Conservation (phyloP, 306 rosid genomes). For the Trichosanthes truncata region DNA sequence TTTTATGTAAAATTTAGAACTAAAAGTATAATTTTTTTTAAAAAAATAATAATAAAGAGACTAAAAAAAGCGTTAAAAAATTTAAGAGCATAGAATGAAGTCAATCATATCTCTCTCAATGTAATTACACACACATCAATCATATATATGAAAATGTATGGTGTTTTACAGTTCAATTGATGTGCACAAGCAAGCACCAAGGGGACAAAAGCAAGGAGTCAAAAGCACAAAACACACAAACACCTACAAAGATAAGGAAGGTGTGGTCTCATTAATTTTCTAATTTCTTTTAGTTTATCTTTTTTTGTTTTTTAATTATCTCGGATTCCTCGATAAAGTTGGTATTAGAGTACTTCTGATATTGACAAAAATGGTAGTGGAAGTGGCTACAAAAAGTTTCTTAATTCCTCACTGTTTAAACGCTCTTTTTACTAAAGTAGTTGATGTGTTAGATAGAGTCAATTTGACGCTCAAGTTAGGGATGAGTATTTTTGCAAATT, state of each 20-base stretch:
- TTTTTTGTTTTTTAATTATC: neutral
- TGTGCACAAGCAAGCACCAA: slow-evolving; percentile 17
- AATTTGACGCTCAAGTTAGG: too few species aligned
- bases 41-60: too few species aligned
- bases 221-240: slow-evolving; percentile 42
- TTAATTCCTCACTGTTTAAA: too few species aligned
- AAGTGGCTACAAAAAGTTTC: neutral
- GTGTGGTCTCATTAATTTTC: neutral
- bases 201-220: slow-evolving; percentile 33
- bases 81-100: too few species aligned
- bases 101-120: too few species aligned
- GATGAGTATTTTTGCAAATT: too few species aligned
- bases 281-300: neutral
- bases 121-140: neutral
- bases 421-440: too few species aligned
- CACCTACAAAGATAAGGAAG: slow-evolving; percentile 27
- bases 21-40: too few species aligned
- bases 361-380: neutral
- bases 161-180: slow-evolving; percentile 19
- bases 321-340: neutral
- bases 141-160: neutral
- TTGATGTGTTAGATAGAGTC: too few species aligned
- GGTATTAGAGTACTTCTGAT: neutral
- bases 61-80: too few species aligned
- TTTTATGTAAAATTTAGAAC: too few species aligned